These are phyloP conservation scores for Blastomyces gilchristii DNA, from an alignment of 2,329 filamentous ascomycete species.

Conservation along the genomic window DNA sequence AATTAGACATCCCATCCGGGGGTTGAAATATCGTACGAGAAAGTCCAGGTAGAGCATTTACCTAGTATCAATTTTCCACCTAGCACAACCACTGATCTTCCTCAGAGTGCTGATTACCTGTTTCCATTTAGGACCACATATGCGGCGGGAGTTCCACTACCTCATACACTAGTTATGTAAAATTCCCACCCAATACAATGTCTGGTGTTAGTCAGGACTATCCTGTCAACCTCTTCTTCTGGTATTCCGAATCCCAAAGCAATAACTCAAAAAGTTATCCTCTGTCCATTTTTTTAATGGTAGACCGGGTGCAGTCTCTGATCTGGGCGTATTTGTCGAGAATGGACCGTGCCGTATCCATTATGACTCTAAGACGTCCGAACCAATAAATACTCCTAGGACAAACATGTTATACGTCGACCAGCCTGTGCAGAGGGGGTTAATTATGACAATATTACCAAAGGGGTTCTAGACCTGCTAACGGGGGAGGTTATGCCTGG, in stretches of 20 bases:
- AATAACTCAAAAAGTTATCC: slow-evolving; percentile 43
- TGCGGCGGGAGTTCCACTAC: background rate
- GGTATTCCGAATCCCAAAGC: slow-evolving; percentile 52
- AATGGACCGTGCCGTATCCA: slow-evolving; percentile 45
- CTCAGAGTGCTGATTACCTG: background rate
- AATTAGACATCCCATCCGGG: background rate
- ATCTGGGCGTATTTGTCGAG: slow-evolving; percentile 47
- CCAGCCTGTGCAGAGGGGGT: slow-evolving; percentile 51
- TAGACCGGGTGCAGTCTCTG: slow-evolving; percentile 50
- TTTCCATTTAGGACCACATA: background rate
- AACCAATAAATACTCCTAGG: slow-evolving; percentile 51
- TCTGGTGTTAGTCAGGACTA: slow-evolving; percentile 37
- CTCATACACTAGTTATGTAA: slow-evolving; percentile 50
- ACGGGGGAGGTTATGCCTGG: background rate
- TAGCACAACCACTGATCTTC: background rate
- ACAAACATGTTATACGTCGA: slow-evolving; percentile 62
- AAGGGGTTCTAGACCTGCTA: slow-evolving; percentile 23
- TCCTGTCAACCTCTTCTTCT: slow-evolving; percentile 54
- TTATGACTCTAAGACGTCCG: slow-evolving; percentile 41
- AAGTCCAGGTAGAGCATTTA: background rate
- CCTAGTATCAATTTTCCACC: no score
- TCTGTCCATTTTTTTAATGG: slow-evolving; percentile 54
- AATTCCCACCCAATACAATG: slow-evolving; percentile 39
- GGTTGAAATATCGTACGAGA: background rate
- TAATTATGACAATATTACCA: slow-evolving; percentile 23